Base-by-base conservation (phyloP, 2,329 filamentous ascomycete genomes). In the Mollisiaceae sp. region DNA sequence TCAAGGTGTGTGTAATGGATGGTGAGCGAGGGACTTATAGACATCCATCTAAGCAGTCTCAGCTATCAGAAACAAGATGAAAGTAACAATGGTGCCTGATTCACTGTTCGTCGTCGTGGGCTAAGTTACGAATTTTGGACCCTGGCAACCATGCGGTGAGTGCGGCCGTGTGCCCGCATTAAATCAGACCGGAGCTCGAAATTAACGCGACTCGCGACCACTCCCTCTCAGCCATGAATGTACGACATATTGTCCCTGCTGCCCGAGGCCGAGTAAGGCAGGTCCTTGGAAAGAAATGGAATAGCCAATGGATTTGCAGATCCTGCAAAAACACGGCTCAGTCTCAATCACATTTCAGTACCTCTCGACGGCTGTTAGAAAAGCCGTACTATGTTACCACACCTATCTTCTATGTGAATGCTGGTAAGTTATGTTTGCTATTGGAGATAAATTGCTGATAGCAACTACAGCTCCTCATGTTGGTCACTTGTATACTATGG, bases 371-470 rank as follows among this genome's bases (percentile, higher is more conserved):
- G 15, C 52, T 55, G n/a, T 11, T 58, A 2, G 77, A 80, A 67
- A 98, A 98, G 81, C 93, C 94, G 9, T 97, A 90, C 82, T 99
- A 98, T 82, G 84, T 97, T 74, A 98, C 95, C 5, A 96, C 93
- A 9, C 95, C 95, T 2, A 99, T 99, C 65, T 99, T 98, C 82
- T 99, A 99, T 79, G 95, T 99, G 81, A 99, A 99, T 85, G 92
- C 94, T 63, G 89, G 92, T 94, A 81, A 43, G 57, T 20, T 2
- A 5, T n/a, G 27, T 8, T 3, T 12, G 6, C 15, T 15, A 27
- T 52, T 20, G 8, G 14, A 1, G 36, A 1, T 8, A 22, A 41
- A 15, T 58, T 22, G 76, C 65, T 66, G 52, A 65, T 22, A 39
- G 18, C 2, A 60, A 52, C 38, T 39, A 50, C 38, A 94, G 93